Evolutionary conservation across 805 yeast genomes (phyloP).

Genomic region (Schizosaccharomyces lindneri): DNA sequence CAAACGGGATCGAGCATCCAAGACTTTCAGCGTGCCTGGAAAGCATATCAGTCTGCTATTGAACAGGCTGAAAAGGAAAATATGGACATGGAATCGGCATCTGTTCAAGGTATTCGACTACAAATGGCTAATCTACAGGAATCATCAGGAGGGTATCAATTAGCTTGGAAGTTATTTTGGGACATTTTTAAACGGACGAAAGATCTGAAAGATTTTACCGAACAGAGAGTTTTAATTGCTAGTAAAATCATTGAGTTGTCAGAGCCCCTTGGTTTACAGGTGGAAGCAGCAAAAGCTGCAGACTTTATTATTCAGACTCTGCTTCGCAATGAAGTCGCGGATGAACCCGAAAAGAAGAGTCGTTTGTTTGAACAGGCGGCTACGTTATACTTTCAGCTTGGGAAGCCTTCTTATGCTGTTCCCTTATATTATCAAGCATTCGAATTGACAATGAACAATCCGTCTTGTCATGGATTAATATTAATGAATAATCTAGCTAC

Average conservation of each 20-base stretch:
- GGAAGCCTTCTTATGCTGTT: not conserved
- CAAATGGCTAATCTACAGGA: not conserved
- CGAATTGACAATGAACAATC: not conserved
- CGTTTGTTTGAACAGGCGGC: not conserved
- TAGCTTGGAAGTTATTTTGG: not conserved
- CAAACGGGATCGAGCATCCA: not conserved
- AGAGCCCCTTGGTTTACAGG: not conserved
- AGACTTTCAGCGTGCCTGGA: not conserved
- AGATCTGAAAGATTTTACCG: not conserved
- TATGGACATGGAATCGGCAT: not conserved
- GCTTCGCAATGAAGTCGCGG: not conserved
- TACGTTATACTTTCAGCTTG: not conserved
- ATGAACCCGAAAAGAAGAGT: not conserved
- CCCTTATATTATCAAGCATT: not conserved
- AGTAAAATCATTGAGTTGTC: not conserved
- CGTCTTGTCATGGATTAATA: not conserved
- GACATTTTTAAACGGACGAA: not conserved
- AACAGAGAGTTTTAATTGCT: not conserved
- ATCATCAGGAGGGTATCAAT: not conserved
- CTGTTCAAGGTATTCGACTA: not conserved
- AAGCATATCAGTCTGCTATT: not conserved
- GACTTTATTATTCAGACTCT: not conserved
- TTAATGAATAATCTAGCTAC: not conserved
- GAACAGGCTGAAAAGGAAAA: not conserved
- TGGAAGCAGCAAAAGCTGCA: not conserved